Base-by-base conservation (phyloP, 306 rosid species). In the Fragaria ananassa region DNA sequence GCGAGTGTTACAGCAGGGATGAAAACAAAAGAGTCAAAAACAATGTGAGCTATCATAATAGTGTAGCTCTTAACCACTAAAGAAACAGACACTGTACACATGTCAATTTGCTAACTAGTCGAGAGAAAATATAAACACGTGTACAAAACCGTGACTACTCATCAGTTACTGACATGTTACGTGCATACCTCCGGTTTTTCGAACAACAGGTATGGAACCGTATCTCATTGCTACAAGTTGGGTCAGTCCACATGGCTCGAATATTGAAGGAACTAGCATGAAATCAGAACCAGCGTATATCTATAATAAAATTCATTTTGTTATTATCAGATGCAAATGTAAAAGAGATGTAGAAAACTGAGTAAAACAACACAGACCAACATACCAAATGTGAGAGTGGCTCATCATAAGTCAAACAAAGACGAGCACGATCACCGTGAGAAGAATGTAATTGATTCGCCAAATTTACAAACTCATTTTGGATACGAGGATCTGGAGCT, bases 221-320 rank as follows among this genome's bases (percentile, higher is more conserved):
- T 91, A 96, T 96, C 99, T 96, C 99, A 96, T 96, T 58, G 99
- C 98, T 44, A 74, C 84, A 81, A 96, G 99, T 81, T 96, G 99
- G 66, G 99, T 92, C 70, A 96, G 90, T 82, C 99, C 99, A 76
- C 99, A 96, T 49, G 99, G 99, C 88, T 96, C 99, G 84, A 96
- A 96, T 49, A 96, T 89, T 80, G 99, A 96, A 81, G 99, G 99
- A 80, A 96, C 97, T 72, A 96, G 79, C 81, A 96, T 86, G 82
- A 96, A 87, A 88, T 96, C 99, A 56, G 96, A 87, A 78, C 96
- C 98, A 53, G 99, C 94, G 81, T 96, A 96, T 84, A 96, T 96
- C 99, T 96, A 76, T 72, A 81, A 66, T 37, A 58, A 71, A 74
- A 67, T 67, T 14, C 68, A 74, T 46, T 25, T 11, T 60, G 13